Base-by-base conservation (phyloP, 331 rosid genomes). In the Saraca asoca region DNA sequence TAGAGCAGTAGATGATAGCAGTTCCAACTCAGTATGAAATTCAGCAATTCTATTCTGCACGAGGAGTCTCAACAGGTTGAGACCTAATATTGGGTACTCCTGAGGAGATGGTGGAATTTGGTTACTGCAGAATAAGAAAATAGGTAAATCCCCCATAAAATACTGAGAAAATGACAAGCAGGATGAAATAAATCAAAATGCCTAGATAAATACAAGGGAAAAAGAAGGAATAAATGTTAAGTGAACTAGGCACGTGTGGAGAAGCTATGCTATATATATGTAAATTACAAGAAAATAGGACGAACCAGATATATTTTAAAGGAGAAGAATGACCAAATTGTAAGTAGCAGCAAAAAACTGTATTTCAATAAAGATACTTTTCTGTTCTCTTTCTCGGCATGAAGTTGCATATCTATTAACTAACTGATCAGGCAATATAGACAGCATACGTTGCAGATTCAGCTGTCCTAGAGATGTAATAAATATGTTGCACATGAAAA, bases 21-120 rank as follows among this genome's bases (percentile, higher is more conserved):
- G 73, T 76, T 94, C 97, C 82, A 94, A 77, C 78, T 94, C 99
- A n/a, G 99, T 90, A 68, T 94, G 99, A 64, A 94, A 94, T 81
- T 94, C 97, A 69, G 96, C 99, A 76, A 94, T 94, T 71, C 99
- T 87, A 50, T 90, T 94, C 81, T 94, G 96, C 74, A 94, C 97
- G 45, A 94, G 99, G 39, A 94, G 89, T 72, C 99, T 84, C 88
- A 94, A 76, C 57, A 94, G 79, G 74, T 94, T 94, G 92, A 94
- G 97, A 56, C 99, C 99, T 72, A 94, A 82, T 67, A 90, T 88
- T 51, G 96, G 96, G 75, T 86, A 64, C 80, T 94, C 99, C 79
- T 94, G 91, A 51, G 83, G 78, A 45, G 99, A 94, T 61, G 82
- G 85, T 20, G 97, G 89, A 75, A 94, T 85, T 35, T 79, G 82